Conservation (phyloP, 1,284 basidiomycete genomes). For the Coriolopsis trogii region DNA sequence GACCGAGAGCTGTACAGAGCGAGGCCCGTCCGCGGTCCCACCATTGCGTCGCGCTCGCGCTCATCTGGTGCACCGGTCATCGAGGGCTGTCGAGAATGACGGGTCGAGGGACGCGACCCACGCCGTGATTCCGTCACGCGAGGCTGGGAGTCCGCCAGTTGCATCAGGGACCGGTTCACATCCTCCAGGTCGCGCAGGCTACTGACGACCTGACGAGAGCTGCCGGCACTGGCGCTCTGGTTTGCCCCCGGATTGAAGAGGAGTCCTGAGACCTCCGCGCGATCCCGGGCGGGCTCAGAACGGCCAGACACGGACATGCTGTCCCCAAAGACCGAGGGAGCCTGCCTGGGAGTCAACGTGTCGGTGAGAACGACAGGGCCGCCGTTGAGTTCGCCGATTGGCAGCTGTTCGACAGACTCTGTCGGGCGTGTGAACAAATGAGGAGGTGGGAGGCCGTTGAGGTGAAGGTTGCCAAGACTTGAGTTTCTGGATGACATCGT, state of each 20-base stretch:
- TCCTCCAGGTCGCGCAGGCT: conserved; percentile 25
- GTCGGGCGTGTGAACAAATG: background rate
- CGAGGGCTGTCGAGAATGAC: conserved; percentile 16
- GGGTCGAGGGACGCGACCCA: conserved; percentile 11
- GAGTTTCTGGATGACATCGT: conserved; percentile 12
- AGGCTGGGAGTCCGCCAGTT: conserved; percentile 9
- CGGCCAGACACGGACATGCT: conserved; percentile 10
- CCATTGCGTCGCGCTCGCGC: conserved; percentile 11
- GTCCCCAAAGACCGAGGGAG: conserved; percentile 1
- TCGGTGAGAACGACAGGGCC: conserved; percentile 10
- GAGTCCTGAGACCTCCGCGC: background rate
- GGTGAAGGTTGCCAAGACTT: conserved; percentile 19
- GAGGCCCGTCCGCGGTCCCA: conserved; percentile 24
- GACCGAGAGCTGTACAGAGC: conserved; percentile 23
- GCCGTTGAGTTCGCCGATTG: conserved; percentile 11
- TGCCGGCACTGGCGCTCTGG: conserved; percentile 9
- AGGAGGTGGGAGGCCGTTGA: conserved; percentile 13
- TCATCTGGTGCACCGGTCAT: conserved; percentile 17
- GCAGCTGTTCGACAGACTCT: conserved; percentile 12
- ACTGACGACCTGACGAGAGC: conserved; percentile 21
- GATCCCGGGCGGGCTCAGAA: conserved; percentile 7
- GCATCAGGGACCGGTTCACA: conserved; percentile 21
- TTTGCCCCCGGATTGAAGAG: conserved; percentile 6
- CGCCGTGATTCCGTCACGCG: background rate
- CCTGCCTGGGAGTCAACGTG: conserved; percentile 5